Base-by-base conservation (phyloP, 164 flowering plant species). In the Echeveria elegans region DNA sequence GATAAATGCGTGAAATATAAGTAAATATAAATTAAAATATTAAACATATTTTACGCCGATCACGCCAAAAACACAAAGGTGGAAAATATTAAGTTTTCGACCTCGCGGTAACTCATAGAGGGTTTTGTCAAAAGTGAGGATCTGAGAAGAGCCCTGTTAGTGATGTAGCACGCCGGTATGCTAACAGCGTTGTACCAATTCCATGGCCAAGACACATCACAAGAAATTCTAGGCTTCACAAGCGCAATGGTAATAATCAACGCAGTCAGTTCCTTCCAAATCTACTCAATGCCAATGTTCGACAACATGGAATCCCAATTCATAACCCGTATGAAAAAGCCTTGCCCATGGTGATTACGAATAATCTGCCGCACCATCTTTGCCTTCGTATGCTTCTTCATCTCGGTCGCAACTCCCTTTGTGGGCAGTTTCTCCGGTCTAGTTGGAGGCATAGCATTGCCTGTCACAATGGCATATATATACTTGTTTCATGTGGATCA, bases 401-500 rank as follows among this genome's bases (percentile, higher is more conserved):
- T 80, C 0, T 81, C 83, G 0, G 84, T 81, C 66, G 85, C 86
- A 0, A 65, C 80, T 19, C 85, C 89, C 1, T 81, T 81, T 64
- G 15, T 81, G 26, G 73, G 77, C 0, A 81, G 79, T 71, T 8
- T 83, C 15, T 78, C 82, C 0, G 82, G 84, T 6, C 68, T 85
- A 1, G 38, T 80, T 0, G 89, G 96, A 47, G 97, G 96, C 7
- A 53, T 91, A 0, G 74, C 90, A 0, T 77, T 87, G 65, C 92
- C 97, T 0, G 78, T 91, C 34, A 88, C 93, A 2, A 74, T 88
- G 29, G 88, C 84, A 6, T 85, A 86, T 43, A 6, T 85, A 86
- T 43, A 96, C 96, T 7, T 91, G 97, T 75, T 87, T 87, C 75
- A 88, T 91, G 88, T 91, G 92, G 89, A 69, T 83, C n/a, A 65